Conservation (phyloP, 176 grass and related monocot species). For the Puya raimondii region DNA sequence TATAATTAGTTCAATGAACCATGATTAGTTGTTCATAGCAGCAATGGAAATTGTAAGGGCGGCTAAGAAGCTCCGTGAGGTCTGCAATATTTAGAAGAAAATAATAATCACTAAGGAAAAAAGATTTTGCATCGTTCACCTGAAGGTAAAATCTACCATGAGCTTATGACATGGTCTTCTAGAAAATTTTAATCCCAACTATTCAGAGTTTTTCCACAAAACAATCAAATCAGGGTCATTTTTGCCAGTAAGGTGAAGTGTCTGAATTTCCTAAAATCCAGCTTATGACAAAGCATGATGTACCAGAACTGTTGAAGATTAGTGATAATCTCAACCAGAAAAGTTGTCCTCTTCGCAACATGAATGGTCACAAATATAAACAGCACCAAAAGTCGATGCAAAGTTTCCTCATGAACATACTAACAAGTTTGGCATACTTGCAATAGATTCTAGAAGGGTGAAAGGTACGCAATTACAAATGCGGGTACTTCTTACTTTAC, state of each 20-base stretch:
- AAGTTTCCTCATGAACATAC: background rate
- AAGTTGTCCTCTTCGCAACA: background rate
- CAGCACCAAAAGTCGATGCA: background rate
- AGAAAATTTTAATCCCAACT: too few species aligned
- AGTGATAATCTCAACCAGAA: background rate
- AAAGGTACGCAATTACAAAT: background rate
- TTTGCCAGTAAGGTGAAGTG: background rate
- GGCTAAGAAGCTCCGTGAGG: too few species aligned
- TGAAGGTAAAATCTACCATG: too few species aligned
- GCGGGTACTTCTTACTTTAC: conserved; percentile 30
- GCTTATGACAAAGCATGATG: background rate
- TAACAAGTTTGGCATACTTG: background rate
- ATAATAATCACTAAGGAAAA: too few species aligned
- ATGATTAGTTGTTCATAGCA: too few species aligned
- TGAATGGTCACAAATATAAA: background rate
- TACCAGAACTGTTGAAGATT: background rate
- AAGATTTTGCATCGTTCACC: too few species aligned
- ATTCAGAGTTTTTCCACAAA: too few species aligned
- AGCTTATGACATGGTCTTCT: too few species aligned
- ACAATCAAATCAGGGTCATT: background rate
- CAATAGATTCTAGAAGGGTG: background rate
- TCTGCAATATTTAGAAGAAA: too few species aligned
- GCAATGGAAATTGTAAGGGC: too few species aligned
- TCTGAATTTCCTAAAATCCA: background rate
- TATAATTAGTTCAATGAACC: too few species aligned